Base-by-base conservation (phyloP, 805 yeast species). In the Saccharomycodes ludwigii region DNA sequence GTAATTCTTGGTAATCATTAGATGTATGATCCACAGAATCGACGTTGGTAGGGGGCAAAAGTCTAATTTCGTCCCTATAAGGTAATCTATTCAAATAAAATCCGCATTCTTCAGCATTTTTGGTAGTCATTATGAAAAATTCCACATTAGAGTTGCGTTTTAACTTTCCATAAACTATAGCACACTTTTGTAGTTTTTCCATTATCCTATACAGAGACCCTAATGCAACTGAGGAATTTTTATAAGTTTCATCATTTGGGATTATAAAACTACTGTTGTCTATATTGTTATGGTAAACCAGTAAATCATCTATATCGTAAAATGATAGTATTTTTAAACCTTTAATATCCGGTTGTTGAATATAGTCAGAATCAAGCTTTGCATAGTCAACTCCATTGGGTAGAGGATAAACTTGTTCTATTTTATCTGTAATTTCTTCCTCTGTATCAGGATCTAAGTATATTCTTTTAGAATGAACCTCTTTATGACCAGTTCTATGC, bases 291-390 rank as follows among this genome's bases (percentile, higher is more conserved):
- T 58, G 65, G 3, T 73, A 67, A 36, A 65, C 62, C 30, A 68
- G 58, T 26, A 66, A 59, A 8, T 49, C 38, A 6, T 48, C 39
- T 3, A 62, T 42, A 14, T 63, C 56, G 36, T 82, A 60, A 50
- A 82, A 83, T 1, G 94, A 88, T 6, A 84, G 41, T 2, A 85
- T 54, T 36, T n/a, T n/a, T n/a, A n/a, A n/a, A n/a, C n/a, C n/a
- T n/a, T n/a, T n/a, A n/a, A n/a, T n/a, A n/a, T n/a, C n/a, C n/a
- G n/a, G n/a, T n/a, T n/a, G n/a, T n/a, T n/a, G n/a, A n/a, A n/a
- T n/a, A n/a, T n/a, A n/a, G n/a, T n/a, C n/a, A n/a, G n/a, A n/a
- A n/a, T n/a, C n/a, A n/a, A n/a, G n/a, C n/a, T n/a, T n/a, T n/a
- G n/a, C n/a, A n/a, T n/a, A n/a, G n/a, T n/a, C n/a, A n/a, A n/a